phyloP scores from a whole-genome alignment of 345 rosid genomes.

The Geranium brycei region DNA sequence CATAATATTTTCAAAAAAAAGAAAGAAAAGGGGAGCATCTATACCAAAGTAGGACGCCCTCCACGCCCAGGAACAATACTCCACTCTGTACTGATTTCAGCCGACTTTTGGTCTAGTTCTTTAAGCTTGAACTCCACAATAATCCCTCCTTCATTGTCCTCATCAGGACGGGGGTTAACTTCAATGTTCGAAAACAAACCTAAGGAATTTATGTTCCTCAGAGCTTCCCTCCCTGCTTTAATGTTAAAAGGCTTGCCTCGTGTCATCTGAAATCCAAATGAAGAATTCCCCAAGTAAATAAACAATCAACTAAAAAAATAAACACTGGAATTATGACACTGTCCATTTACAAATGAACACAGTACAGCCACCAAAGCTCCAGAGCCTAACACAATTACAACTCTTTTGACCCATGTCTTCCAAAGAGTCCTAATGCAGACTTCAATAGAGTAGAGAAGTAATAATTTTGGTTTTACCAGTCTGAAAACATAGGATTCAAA shows the following conservation, averaged over 20 bases:
- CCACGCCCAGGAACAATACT: slow-evolving; percentile 98
- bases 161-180: slow-evolving; percentile 94
- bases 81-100: slow-evolving; percentile 99
- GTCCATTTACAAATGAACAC: slow-evolving; percentile 1
- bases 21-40: neutral
- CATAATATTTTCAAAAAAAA: neutral
- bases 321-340: neutral
- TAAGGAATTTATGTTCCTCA: slow-evolving; percentile 70
- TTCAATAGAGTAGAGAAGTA: neutral
- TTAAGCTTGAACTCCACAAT: slow-evolving; percentile 94
- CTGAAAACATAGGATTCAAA: no score
- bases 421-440: neutral
- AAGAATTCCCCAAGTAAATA: slow-evolving; percentile 1
- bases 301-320: slow-evolving; percentile 1
- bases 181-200: slow-evolving; percentile 86
- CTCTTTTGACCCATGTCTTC: neutral
- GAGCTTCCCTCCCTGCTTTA: slow-evolving; percentile 87
- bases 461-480: no score
- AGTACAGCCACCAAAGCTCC: neutral
- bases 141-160: slow-evolving; percentile 92
- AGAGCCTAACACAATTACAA: neutral
- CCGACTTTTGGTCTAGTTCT: slow-evolving; percentile 91
- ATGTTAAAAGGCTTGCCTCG: slow-evolving; percentile 83
- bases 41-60: slow-evolving; percentile 87
- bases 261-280: slow-evolving; percentile 46